Base-by-base conservation (phyloP, 495 filamentous ascomycete species). In the Aspergillus sparsus region DNA sequence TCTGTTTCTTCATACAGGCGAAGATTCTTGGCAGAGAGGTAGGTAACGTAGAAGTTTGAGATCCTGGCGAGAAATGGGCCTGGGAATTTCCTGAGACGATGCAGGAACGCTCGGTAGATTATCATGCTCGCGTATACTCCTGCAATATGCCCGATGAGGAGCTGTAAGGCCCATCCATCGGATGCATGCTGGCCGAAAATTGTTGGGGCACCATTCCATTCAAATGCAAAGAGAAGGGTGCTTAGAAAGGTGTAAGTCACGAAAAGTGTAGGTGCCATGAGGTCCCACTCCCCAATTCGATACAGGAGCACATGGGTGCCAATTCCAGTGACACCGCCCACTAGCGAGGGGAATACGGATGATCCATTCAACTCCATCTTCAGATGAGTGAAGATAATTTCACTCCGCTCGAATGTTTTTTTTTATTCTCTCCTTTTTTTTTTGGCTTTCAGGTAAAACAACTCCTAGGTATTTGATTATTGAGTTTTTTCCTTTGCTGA, bases 31-130 rank as follows among this genome's bases (percentile, higher is more conserved):
- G 62, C 56, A 8, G 60, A 63, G 6, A 71, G 34, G 0, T 12
- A 12, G 46, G 61, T 55, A 45, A 60, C 12, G 49, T 64, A 72
- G 8, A 77, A 57, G 33, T 64, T 76, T 3, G 74, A 77, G 6
- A 80, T 12, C 34, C 66, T 64, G 2, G 62, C 69, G 7, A 61
- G n/a, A 27, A 71, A 66, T 7, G 78, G 75, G 6, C 78, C 78
- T 0, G 74, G 74, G 53, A 81, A 80, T 31, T 33, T 36, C 4
- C 46, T 49, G 6, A 81, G 58, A 5, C 66, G 72, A 57, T 77
- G 73, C 8, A 70, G 72, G 34, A 72, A 64, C 0, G 50, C 53
- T 10, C 78, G 72, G 47, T 77, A 77, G 37, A 71, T 9, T 0
- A 77, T 12, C 42, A 81, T 69, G 55, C 71, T 77, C 5, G 16